Percentiles rank a stretch among this genome's conserved stretches.
phyloP scores from a whole-genome alignment of 495 filamentous ascomycete genomes.

The Aspergillus taichungensis region DNA sequence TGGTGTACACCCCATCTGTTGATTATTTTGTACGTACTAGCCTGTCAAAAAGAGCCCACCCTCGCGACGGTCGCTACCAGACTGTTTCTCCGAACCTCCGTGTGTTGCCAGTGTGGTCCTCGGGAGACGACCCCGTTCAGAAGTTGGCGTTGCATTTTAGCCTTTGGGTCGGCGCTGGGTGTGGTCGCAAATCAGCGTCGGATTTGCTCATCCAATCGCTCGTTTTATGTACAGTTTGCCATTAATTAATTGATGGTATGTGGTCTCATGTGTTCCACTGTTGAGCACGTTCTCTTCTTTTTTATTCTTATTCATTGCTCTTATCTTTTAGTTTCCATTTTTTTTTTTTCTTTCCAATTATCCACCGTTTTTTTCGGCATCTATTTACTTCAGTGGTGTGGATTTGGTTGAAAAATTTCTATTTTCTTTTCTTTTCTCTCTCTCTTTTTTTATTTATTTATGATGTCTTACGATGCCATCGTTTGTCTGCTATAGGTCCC shows the following conservation, averaged over 20 bases:
- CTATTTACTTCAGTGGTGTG: no score
- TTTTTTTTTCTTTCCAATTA: constrained; percentile 1
- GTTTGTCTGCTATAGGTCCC: no score
- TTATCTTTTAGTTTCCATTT: not conserved
- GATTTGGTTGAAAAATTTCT: no score
- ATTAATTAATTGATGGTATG: constrained; percentile 4
- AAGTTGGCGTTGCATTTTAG: constrained; percentile 7
- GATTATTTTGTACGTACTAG: constrained; percentile 2
- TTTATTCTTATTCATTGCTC: not conserved
- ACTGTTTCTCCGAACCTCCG: constrained; percentile 12
- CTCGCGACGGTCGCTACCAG: not conserved
- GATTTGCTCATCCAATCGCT: constrained; percentile 4
- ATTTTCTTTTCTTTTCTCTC: constrained; percentile 1
- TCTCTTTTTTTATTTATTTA: not conserved
- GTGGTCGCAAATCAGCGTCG: constrained; percentile 10
- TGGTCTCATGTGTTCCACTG: constrained; percentile 9
- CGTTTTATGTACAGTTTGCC: not conserved
- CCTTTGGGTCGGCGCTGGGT: constrained; percentile 1
- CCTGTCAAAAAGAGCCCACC: not conserved
- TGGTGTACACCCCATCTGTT: not conserved
- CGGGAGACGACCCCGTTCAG: not conserved
- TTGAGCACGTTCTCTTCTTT: constrained; percentile 9
- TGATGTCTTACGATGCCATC: not conserved
- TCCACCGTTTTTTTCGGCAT: not conserved
- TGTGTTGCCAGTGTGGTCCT: not conserved